A percentile compares a stretch with the other conserved stretches of the same genome.
phyloP scores from a whole-genome alignment of 352 stramenopile genomes.

The Aphanomyces stellatus region DNA sequence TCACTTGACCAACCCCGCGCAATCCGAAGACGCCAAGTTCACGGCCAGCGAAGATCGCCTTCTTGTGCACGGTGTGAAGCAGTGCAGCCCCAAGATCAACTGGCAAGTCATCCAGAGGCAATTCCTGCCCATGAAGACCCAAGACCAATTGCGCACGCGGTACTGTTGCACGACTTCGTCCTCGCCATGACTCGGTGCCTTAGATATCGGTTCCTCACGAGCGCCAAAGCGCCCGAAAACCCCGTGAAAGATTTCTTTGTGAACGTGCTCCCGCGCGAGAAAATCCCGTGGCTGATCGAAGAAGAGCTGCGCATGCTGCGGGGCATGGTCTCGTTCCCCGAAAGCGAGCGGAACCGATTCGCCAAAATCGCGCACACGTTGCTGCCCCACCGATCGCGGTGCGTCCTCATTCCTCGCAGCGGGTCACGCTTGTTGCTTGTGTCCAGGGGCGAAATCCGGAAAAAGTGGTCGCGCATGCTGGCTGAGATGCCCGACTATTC shows the following conservation, averaged over 20 bases:
- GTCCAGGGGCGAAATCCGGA: conserved; percentile 16
- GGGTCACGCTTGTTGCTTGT: not conserved
- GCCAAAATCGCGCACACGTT: conserved; percentile 42
- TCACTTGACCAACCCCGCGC: conserved; percentile 35
- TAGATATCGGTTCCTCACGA: conserved; percentile 55
- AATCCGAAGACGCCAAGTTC: conserved; percentile 30
- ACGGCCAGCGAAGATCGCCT: conserved; percentile 50
- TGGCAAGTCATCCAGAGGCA: conserved; percentile 56
- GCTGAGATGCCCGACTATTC: conserved; percentile 9
- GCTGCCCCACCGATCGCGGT: conserved; percentile 46
- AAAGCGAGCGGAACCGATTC: conserved; percentile 51
- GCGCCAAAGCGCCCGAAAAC: conserved; percentile 45
- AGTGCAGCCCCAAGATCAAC: conserved; percentile 38
- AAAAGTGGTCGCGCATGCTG: conserved; percentile 1
- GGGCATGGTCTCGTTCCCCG: conserved; percentile 53
- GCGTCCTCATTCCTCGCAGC: not conserved
- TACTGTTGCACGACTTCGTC: not conserved
- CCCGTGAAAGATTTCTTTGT: conserved; percentile 52
- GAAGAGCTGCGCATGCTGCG: conserved; percentile 68
- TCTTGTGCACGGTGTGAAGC: conserved; percentile 56
- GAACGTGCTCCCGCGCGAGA: conserved; percentile 31
- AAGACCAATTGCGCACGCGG: conserved; percentile 39
- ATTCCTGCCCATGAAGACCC: conserved; percentile 52
- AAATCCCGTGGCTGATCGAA: conserved; percentile 56
- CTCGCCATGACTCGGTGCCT: not conserved